Evolutionary conservation across 2,329 filamentous ascomycete species (phyloP), one percentile per base, ranked within the genome.

Genomic region (Emergomyces orientalis): DNA sequence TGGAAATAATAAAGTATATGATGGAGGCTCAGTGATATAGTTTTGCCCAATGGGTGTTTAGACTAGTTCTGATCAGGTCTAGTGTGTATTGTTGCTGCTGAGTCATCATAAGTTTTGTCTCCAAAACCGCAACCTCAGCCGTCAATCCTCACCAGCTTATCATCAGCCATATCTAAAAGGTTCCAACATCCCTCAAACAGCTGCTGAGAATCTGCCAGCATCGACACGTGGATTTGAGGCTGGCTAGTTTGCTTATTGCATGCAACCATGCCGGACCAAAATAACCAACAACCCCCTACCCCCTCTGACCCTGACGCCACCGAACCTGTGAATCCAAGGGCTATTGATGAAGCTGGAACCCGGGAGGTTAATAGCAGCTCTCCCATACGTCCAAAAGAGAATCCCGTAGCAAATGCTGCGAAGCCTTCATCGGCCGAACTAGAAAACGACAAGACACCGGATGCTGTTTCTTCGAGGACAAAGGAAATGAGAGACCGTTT

Each of bases 401-500:
- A 51, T 22, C 39, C 60, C 27, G 11, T 17, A 45, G 17, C 39
- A 47, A 39, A 34, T 30, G 17, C 13, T 22, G 30, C 51, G 11
- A 34, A 32, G 14, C 0, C 34, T 43, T 45, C 51, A 11, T 54
- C 59, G 19, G 63, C 62, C 9, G 34, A 63, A 56, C 65, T 64
- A 30, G 63, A 66, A 39, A 61, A 62, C 22, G 61, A 64, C 13
- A 61, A 66, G 19, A 41, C 61, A 58, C 47, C 64, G 13, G 27
- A 62, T n/a, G 25, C 63, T 58, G 68, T 69, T 59, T 67, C 71
- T 25, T 67, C 70, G 6, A 76, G 71, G 62, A 73, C 73, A 25
- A 70, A 85, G 34, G 60, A 92, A 62, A 86, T 91, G 62, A 80
- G 86, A 75, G 89, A 90, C 59, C 87, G 90, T 67, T 97, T 97